Base-by-base conservation (phyloP, 352 stramenopile species). In the Phytopythium mirpurense region DNA sequence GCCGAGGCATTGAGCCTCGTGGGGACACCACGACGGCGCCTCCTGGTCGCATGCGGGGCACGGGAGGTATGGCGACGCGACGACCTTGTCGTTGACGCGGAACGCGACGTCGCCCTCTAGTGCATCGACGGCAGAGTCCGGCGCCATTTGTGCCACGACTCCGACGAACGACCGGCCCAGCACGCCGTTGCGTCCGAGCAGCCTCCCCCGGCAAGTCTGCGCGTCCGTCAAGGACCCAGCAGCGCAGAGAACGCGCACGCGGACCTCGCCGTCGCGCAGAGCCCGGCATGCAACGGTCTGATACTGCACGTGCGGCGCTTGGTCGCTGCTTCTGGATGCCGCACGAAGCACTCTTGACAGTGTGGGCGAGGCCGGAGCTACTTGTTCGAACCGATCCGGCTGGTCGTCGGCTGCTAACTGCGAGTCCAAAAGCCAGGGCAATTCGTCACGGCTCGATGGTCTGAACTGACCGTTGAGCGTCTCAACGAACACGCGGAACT, bases 121-220 rank as follows among this genome's bases (percentile, higher is more conserved):
- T 3, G 6, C 12, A 12, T 18, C 11, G 11, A 4, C 12, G 19
- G 31, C 23, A 4, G 47, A 1, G 11, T 43, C 19, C 5, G 48
- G 18, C 49, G 62, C 46, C 19, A 74, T 26, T n/a, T 66, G 51
- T 43, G 41, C 54, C 6, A 80, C 65, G 21, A 68, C 38, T 1
- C 73, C 73, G 1, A 84, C 68, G 19, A 84, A 75, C 5, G 54
- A 53, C 26, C 52, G 62, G 4, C 73, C 73, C 11, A 84, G 61
- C 9, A 81, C 62, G 14, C 73, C 73, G 32, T 68, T 68, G 23
- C 62, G 77, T 15, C 73, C 70, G 4, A 59, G 29, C 0, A 73
- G 32, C 45, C 62, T 60, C 0, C 66, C 73, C 31, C 55, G 58
- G 48, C 68, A 79, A 12, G 52, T 65, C 12, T 61, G 59, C 11